Evolutionary conservation across 1,284 basidiomycete genomes (phyloP).

Genomic region (Vanrija pseudolonga): DNA sequence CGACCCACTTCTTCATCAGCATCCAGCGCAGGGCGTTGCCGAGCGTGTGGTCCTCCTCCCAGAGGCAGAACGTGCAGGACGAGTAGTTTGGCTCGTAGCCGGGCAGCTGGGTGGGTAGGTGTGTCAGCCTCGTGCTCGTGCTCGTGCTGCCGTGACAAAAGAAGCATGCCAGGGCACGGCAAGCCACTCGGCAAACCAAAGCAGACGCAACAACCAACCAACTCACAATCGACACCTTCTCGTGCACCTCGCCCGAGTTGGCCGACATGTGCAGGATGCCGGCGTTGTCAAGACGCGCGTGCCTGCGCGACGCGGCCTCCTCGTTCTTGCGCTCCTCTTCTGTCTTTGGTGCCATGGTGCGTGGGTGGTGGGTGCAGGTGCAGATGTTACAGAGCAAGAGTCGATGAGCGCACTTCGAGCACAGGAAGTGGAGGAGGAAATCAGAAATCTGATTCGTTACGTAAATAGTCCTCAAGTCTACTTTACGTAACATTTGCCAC

Average conservation of each 20-base stretch:
- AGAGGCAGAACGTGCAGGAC: conserved; percentile 85
- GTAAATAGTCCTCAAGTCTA: too few species aligned
- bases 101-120: conserved; percentile 52
- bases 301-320: conserved; percentile 15
- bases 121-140: neutral
- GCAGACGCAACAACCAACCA: too few species aligned
- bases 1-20: conserved; percentile 95
- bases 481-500: too few species aligned
- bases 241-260: conserved; percentile 17
- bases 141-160: neutral
- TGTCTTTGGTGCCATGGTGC: conserved; percentile 2
- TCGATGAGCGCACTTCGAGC: too few species aligned
- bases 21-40: conserved; percentile 95
- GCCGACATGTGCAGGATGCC: conserved; percentile 38
- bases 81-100: conserved; percentile 79
- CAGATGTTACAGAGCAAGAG: too few species aligned
- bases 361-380: neutral
- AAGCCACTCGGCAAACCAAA: too few species aligned
- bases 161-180: too few species aligned
- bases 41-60: conserved; percentile 91
- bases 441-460: too few species aligned
- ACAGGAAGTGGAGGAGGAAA: too few species aligned
- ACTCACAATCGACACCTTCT: conserved; percentile 49
- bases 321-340: conserved; percentile 15
- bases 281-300: conserved; percentile 39